A percentile compares a stretch with the other conserved stretches of the same genome.
phyloP scores from a whole-genome alignment of 2,329 filamentous ascomycete species.

The Aspergillus sp. region DNA sequence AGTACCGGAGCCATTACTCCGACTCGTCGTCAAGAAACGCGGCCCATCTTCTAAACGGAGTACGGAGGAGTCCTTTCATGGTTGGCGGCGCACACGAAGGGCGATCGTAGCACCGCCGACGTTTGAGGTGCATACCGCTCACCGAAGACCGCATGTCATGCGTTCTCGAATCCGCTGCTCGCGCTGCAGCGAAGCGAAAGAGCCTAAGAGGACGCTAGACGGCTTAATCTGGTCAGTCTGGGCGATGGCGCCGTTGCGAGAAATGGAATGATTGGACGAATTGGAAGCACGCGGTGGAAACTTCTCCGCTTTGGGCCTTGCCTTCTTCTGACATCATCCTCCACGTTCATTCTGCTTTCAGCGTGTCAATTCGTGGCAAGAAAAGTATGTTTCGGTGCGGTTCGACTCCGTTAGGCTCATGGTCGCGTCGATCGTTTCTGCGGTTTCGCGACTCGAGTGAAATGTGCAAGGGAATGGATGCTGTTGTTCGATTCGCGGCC shows the following conservation, averaged over 20 bases:
- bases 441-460: background rate
- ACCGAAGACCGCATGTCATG: conserved; percentile 18
- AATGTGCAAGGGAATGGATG: background rate
- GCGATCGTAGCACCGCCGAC: conserved; percentile 4
- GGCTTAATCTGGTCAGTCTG: conserved; percentile 3
- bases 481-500: background rate
- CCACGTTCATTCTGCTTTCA: background rate
- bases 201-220: background rate
- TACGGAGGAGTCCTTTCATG: background rate
- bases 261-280: conserved; percentile 5
- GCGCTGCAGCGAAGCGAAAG: background rate
- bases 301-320: conserved; percentile 12
- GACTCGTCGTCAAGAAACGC: background rate
- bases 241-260: conserved; percentile 2
- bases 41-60: background rate
- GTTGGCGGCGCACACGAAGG: background rate
- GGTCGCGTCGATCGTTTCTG: background rate
- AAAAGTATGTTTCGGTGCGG: background rate
- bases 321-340: conserved; percentile 17
- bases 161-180: conserved; percentile 8
- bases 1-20: background rate
- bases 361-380: conserved; percentile 2
- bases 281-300: conserved; percentile 10
- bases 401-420: background rate
- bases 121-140: conserved; percentile 8